Conservation (phyloP, 2,329 filamentous ascomycete species). For the Botrytis fabae region DNA sequence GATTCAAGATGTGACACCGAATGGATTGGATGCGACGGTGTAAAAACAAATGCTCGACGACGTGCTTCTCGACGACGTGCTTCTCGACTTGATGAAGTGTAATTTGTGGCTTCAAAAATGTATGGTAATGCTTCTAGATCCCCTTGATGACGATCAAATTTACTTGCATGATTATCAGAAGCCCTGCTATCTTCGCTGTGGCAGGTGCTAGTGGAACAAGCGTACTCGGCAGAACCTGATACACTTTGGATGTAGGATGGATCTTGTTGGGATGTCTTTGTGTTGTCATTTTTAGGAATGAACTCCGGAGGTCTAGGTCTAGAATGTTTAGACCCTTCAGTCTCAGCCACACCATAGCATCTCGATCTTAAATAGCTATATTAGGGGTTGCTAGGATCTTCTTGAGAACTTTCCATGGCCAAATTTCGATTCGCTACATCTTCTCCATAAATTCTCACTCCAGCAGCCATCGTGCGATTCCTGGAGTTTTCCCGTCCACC, state of each 20-base stretch:
- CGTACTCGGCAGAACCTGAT: not conserved
- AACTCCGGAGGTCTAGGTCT: not conserved
- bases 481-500: constrained; percentile 45
- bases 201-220: not conserved
- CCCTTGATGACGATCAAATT: not conserved
- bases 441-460: constrained; percentile 59
- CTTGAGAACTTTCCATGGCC: not conserved
- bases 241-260: constrained; percentile 11
- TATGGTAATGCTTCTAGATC: not conserved
- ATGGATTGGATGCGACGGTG: not conserved
- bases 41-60: constrained; percentile 2
- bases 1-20: not conserved
- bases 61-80: not conserved
- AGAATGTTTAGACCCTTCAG: constrained; percentile 4
- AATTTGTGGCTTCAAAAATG: not conserved
- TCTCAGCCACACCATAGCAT: constrained; percentile 22
- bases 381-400: constrained; percentile 28
- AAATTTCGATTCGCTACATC: constrained; percentile 63
- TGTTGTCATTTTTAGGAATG: constrained; percentile 3
- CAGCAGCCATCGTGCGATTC: constrained; percentile 51
- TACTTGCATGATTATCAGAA: not conserved
- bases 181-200: not conserved
- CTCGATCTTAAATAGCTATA: constrained; percentile 30
- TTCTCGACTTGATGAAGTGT: not conserved
- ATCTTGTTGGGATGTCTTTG: not conserved